phyloP scores from a whole-genome alignment of 2,329 filamentous ascomycete genomes.

The Fusarium sterilihyphosum region DNA sequence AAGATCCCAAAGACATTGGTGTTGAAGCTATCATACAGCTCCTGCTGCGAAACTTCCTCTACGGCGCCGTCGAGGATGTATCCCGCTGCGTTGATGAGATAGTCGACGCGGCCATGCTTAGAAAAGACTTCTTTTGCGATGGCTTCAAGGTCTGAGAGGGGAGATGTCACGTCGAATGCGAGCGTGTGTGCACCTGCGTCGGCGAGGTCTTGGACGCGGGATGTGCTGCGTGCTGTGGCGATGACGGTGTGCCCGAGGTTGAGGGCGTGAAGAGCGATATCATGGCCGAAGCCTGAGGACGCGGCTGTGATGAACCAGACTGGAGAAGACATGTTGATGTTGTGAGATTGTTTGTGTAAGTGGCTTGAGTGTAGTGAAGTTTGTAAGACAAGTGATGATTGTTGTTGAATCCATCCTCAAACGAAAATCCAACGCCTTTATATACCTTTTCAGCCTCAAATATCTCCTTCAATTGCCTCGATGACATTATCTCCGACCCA shows the following conservation, averaged over 20 bases:
- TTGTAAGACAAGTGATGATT: neutral
- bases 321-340: slow-evolving; percentile 30
- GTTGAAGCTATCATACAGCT: slow-evolving; percentile 54
- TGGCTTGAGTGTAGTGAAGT: neutral
- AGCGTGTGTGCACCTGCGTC: slow-evolving; percentile 54
- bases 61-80: slow-evolving; percentile 55
- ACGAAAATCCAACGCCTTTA: neutral
- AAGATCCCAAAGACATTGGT: slow-evolving; percentile 65
- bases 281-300: slow-evolving; percentile 61
- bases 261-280: slow-evolving; percentile 56
- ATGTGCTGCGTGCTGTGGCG: slow-evolving; percentile 58
- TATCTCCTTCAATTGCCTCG: accelerated
- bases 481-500: slow-evolving; percentile 17
- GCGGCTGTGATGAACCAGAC: slow-evolving; percentile 65
- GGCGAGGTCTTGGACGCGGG: slow-evolving; percentile 54
- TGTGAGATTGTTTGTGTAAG: neutral
- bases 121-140: slow-evolving; percentile 48
- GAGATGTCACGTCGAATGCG: slow-evolving; percentile 58
- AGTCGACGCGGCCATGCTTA: slow-evolving; percentile 54
- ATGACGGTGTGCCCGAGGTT: slow-evolving; percentile 59
- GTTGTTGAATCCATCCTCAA: neutral
- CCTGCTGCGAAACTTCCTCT: slow-evolving; percentile 52
- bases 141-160: slow-evolving; percentile 49
- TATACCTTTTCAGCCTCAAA: neutral
- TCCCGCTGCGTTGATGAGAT: slow-evolving; percentile 60